Evolutionary conservation across 345 rosid species (phyloP).

Genomic region (Aquilaria yunnanensis): DNA sequence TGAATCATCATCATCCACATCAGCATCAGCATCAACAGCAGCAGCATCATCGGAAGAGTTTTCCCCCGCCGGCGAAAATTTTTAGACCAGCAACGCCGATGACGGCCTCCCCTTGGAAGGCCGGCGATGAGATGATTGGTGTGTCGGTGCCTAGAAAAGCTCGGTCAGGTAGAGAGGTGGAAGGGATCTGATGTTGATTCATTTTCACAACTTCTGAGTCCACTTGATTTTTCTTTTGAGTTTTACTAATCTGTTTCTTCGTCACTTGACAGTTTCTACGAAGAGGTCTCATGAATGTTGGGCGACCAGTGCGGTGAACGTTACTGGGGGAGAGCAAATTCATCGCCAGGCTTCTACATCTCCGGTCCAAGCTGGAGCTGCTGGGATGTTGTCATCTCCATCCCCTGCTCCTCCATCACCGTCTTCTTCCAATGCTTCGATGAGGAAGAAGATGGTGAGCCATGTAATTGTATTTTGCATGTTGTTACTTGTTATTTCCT

Average conservation of each 20-base stretch:
- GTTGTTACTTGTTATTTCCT: neutral
- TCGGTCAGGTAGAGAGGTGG: constrained; percentile 99
- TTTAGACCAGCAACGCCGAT: constrained; percentile 47
- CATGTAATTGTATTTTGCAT: neutral
- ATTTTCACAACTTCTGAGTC: constrained; percentile 3
- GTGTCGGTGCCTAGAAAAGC: constrained; percentile 99
- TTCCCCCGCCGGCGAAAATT: constrained; percentile 54
- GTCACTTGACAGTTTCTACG: constrained; percentile 48
- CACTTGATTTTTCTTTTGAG: constrained; percentile 10
- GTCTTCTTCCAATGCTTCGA: constrained; percentile 78
- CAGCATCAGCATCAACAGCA: constrained; percentile 20
- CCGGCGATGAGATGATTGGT: constrained; percentile 94
- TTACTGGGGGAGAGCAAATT: constrained; percentile 51
- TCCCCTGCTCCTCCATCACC: constrained; percentile 77
- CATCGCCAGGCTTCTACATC: constrained; percentile 78
- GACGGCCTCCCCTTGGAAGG: constrained; percentile 48
- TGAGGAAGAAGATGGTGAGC: constrained; percentile 79
- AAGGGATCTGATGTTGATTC: constrained; percentile 23
- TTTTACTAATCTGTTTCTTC: constrained; percentile 11
- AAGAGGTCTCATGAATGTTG: constrained; percentile 93
- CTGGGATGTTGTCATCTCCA: constrained; percentile 49
- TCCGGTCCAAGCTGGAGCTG: constrained; percentile 60
- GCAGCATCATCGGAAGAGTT: constrained; percentile 53
- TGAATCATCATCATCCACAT: constrained; percentile 40
- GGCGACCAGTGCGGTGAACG: constrained; percentile 49